phyloP scores from a whole-genome alignment of 2,329 filamentous ascomycete species.

The Thermomyces lanuginosus region DNA sequence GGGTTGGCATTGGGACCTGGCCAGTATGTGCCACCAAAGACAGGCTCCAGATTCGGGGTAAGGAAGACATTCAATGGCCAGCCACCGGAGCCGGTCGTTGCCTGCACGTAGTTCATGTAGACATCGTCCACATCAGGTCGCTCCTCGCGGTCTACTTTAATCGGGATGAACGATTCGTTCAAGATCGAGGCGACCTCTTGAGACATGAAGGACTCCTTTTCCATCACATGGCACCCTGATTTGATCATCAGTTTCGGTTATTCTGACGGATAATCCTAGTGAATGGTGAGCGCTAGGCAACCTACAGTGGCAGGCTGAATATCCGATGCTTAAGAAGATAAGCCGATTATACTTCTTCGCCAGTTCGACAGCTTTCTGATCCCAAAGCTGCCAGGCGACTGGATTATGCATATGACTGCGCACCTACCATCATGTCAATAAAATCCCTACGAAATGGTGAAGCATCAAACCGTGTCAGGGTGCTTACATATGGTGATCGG shows the following conservation, averaged over 20 bases:
- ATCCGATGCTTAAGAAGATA: slow-evolving; percentile 88
- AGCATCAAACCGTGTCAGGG: neutral
- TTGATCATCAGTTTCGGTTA: slow-evolving; percentile 6
- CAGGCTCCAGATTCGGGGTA: slow-evolving; percentile 78
- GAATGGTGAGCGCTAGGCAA: slow-evolving; percentile 7
- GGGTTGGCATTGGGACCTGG: slow-evolving; percentile 53
- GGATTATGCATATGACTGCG: slow-evolving; percentile 62
- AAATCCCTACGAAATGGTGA: neutral
- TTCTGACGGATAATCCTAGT: too few species aligned
- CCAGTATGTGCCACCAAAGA: slow-evolving; percentile 96
- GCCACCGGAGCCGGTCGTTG: slow-evolving; percentile 73
- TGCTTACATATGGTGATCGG: slow-evolving; percentile 47
- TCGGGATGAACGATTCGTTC: slow-evolving; percentile 75
- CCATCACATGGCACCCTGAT: slow-evolving; percentile 74
- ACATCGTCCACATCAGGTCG: slow-evolving; percentile 86
- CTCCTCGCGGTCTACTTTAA: slow-evolving; percentile 87
- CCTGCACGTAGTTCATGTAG: slow-evolving; percentile 97
- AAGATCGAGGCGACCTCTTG: slow-evolving; percentile 62
- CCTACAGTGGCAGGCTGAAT: slow-evolving; percentile 87
- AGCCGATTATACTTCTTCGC: slow-evolving; percentile 72
- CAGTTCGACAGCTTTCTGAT: slow-evolving; percentile 55
- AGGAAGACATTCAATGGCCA: slow-evolving; percentile 97
- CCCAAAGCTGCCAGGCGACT: slow-evolving; percentile 85
- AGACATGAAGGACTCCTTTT: slow-evolving; percentile 79
- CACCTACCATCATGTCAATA: slow-evolving; percentile 31